Conservation (phyloP, 192 early-diverging fungal genomes). For the Mortierella antarctica region DNA sequence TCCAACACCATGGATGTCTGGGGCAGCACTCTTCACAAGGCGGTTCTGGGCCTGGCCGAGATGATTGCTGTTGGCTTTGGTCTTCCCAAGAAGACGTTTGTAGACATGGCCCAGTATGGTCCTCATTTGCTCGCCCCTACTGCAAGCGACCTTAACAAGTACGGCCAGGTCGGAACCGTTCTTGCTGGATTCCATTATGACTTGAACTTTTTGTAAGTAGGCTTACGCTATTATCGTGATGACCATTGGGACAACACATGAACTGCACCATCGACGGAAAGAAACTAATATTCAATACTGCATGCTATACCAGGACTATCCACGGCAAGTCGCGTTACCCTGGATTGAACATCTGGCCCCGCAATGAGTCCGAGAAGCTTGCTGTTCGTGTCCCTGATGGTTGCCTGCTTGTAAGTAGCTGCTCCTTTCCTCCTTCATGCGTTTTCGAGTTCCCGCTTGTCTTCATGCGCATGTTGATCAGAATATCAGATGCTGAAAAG, state of each 20-base stretch:
- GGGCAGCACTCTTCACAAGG: constrained; percentile 68
- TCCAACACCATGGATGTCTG: constrained; percentile 68
- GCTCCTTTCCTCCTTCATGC: neutral
- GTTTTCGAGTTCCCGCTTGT: neutral
- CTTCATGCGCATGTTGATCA: neutral
- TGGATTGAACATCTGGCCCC: constrained; percentile 79
- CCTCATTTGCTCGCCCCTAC: constrained; percentile 80
- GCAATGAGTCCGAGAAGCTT: constrained; percentile 64
- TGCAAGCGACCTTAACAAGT: constrained; percentile 71
- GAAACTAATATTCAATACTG: neutral
- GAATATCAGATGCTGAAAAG: neutral
- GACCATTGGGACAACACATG: too few species aligned
- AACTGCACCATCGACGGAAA: too few species aligned
- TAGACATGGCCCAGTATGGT: constrained; percentile 65
- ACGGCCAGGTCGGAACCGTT: constrained; percentile 69
- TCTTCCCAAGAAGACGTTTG: constrained; percentile 65
- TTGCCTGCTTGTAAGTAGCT: constrained; percentile 54
- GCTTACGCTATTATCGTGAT: neutral
- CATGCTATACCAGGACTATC: constrained; percentile 58
- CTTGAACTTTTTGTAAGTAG: constrained; percentile 67
- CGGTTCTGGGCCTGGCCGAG: constrained; percentile 63
- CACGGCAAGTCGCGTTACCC: constrained; percentile 82
- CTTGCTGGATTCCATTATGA: constrained; percentile 71
- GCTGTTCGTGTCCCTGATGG: constrained; percentile 74
- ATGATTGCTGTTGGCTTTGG: constrained; percentile 76